A percentile compares a stretch with the other conserved stretches of the same genome.
phyloP scores from a whole-genome alignment of 164 flowering plant species.

The Sedum album region DNA sequence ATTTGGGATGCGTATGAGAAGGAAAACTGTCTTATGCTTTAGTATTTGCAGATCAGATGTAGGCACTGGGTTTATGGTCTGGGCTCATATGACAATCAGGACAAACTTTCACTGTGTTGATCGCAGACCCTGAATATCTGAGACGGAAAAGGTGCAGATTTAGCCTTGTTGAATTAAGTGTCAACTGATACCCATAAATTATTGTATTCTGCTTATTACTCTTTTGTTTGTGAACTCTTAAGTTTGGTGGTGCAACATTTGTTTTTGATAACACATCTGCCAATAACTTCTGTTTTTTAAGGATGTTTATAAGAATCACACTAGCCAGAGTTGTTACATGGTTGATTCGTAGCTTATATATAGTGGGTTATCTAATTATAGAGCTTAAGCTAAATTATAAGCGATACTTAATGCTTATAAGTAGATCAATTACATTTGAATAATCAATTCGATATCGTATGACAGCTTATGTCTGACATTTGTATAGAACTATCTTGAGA shows the following conservation, averaged over 20 bases:
- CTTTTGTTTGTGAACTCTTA: neutral
- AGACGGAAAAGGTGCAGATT: neutral
- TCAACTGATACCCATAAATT: neutral
- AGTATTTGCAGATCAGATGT: neutral
- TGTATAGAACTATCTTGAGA: too few relatives aligned
- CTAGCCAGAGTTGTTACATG: too few relatives aligned
- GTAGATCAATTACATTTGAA: too few relatives aligned
- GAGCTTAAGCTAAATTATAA: too few relatives aligned
- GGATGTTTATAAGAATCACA: too few relatives aligned
- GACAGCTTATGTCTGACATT: too few relatives aligned
- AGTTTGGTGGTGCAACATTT: neutral
- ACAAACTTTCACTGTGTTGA: neutral
- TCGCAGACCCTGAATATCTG: neutral
- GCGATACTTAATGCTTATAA: too few relatives aligned
- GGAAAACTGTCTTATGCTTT: neutral
- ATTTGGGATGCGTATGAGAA: neutral
- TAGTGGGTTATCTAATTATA: too few relatives aligned
- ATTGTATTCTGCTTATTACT: neutral
- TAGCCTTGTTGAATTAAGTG: neutral
- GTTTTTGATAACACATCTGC: too few relatives aligned
- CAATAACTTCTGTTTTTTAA: neutral
- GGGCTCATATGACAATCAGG: neutral
- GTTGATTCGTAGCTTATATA: too few relatives aligned
- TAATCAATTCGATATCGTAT: too few relatives aligned
- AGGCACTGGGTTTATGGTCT: neutral